Evolutionary conservation across 805 yeast genomes (phyloP).

Genomic region (Saccharomycopsis sp.): DNA sequence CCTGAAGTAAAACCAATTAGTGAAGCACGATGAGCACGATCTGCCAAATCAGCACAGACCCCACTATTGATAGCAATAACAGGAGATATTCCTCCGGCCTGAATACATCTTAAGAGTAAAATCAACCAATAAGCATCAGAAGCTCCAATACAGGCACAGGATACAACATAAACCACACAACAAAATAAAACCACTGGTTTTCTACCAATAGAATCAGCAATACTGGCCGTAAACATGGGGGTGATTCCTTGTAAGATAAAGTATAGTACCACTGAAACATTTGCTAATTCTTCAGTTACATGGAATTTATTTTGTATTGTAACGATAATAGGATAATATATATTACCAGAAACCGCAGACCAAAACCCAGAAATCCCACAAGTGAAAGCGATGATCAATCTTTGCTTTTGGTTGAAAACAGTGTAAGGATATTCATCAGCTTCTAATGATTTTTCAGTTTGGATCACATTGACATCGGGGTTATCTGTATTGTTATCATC

Average conservation of each 20-base stretch:
- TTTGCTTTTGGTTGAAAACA: constrained; percentile 8
- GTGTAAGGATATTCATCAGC: constrained; percentile 8
- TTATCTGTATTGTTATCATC: neutral
- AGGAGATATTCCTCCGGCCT: constrained; percentile 71
- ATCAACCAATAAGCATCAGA: constrained; percentile 48
- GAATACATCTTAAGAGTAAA: constrained; percentile 60
- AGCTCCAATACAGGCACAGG: constrained; percentile 58
- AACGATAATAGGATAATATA: constrained; percentile 70
- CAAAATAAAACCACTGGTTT: constrained; percentile 55
- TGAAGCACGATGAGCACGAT: constrained; percentile 57
- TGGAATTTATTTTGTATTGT: constrained; percentile 43
- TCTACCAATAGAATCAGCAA: constrained; percentile 41
- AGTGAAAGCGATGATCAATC: constrained; percentile 7
- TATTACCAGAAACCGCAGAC: constrained; percentile 66
- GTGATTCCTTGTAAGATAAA: constrained; percentile 57
- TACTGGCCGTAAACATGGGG: constrained; percentile 45
- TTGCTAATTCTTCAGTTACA: constrained; percentile 47
- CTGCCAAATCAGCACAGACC: constrained; percentile 62
- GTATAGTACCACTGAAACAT: constrained; percentile 72
- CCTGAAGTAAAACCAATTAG: constrained; percentile 59
- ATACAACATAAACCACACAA: constrained; percentile 42
- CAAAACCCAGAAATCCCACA: constrained; percentile 32
- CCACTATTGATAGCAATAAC: constrained; percentile 63
- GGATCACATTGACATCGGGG: neutral
- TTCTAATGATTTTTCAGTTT: neutral